These are phyloP conservation scores for Rhodamnia argentea DNA, from an alignment of 345 rosid genomes.

Conservation along the genomic window DNA sequence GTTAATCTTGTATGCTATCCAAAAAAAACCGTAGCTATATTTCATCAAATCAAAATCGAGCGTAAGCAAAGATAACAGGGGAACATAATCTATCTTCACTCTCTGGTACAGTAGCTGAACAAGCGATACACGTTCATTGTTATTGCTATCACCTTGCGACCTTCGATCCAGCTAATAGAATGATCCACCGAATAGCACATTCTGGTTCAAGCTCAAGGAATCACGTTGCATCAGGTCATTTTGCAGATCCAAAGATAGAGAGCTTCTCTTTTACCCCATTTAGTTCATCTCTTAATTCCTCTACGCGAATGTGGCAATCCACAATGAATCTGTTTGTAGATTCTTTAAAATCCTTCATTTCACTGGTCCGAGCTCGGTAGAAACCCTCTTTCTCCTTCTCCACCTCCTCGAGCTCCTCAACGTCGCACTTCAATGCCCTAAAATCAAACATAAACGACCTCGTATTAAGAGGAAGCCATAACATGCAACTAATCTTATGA, in stretches of 20 bases:
- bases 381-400: conserved; percentile 44
- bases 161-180: neutral
- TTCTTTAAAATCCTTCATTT: conserved; percentile 44
- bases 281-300: conserved; percentile 20
- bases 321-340: conserved; percentile 18
- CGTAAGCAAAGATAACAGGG: neutral
- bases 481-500: neutral
- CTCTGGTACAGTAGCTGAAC: neutral
- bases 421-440: conserved; percentile 45
- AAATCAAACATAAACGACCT: neutral
- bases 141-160: neutral
- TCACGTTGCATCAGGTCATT: neutral
- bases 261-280: conserved; percentile 20
- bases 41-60: neutral
- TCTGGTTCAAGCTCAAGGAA: neutral
- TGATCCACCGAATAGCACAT: neutral
- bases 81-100: neutral
- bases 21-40: neutral
- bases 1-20: neutral
- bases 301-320: conserved; percentile 21
- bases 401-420: conserved; percentile 43
- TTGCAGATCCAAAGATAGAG: neutral
- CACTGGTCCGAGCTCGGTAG: conserved; percentile 24
- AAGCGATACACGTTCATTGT: neutral
- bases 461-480: neutral